Evolutionary conservation across 345 rosid genomes (phyloP).

Genomic region (Excoecaria cochinchinensis): DNA sequence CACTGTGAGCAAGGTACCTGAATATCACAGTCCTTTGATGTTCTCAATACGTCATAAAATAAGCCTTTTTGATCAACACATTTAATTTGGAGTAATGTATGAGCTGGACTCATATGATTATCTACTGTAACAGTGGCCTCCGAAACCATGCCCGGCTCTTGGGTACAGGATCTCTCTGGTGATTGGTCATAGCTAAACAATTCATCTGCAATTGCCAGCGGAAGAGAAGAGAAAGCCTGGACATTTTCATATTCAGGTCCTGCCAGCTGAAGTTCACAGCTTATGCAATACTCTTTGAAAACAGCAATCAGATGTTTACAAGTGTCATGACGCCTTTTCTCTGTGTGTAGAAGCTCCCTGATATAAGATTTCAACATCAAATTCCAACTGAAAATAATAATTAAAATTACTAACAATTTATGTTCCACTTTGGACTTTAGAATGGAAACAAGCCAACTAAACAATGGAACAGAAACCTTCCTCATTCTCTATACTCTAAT

Average conservation of each 20-base stretch:
- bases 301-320: slow-evolving; percentile 20
- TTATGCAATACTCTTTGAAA: slow-evolving; percentile 24
- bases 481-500: not conserved
- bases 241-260: slow-evolving; percentile 28
- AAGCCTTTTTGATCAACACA: slow-evolving; percentile 35
- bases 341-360: slow-evolving; percentile 35
- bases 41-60: slow-evolving; percentile 34
- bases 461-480: not conserved
- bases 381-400: not conserved
- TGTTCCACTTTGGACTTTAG: not conserved
- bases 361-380: slow-evolving; percentile 5
- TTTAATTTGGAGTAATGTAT: slow-evolving; percentile 33
- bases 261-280: slow-evolving; percentile 34
- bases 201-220: slow-evolving; percentile 26
- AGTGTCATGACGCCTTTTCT: slow-evolving; percentile 25
- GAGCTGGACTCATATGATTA: slow-evolving; percentile 33
- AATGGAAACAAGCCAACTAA: not conserved
- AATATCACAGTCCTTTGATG: slow-evolving; percentile 30
- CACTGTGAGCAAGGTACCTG: slow-evolving; percentile 15
- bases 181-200: slow-evolving; percentile 19
- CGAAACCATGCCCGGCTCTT: not conserved
- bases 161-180: slow-evolving; percentile 6
- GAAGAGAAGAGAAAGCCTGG: slow-evolving; percentile 26
- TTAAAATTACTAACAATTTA: not conserved
- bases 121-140: slow-evolving; percentile 24